phyloP scores from a whole-genome alignment of 1,284 basidiomycete genomes.

The Apiotrichum montevideense region DNA sequence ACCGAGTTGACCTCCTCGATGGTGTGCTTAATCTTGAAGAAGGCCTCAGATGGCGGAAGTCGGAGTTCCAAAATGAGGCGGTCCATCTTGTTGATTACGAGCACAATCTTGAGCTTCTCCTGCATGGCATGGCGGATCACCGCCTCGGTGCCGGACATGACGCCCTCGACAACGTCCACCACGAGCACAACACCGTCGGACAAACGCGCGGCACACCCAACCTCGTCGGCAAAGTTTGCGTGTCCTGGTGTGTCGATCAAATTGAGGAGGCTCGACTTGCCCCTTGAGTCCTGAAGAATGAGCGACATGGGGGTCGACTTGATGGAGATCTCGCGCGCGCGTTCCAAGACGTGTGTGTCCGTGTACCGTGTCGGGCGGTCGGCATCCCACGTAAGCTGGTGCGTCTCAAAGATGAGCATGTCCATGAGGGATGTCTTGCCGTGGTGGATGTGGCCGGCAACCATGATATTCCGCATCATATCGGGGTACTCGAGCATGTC shows the following conservation, averaged over 20 bases:
- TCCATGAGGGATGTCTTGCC: slow-evolving; percentile 96
- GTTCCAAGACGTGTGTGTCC: slow-evolving; percentile 84
- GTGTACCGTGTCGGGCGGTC: slow-evolving; percentile 90
- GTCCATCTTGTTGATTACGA: slow-evolving; percentile 98
- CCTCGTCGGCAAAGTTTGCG: slow-evolving; percentile 96
- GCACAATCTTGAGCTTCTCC: slow-evolving; percentile 81
- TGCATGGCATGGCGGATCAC: slow-evolving; percentile 80
- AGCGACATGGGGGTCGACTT: slow-evolving; percentile 97
- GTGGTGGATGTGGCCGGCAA: slow-evolving; percentile 94
- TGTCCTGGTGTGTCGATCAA: slow-evolving; percentile 97
- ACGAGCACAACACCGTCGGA: slow-evolving; percentile 93
- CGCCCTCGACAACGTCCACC: slow-evolving; percentile 92
- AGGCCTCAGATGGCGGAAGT: slow-evolving; percentile 91
- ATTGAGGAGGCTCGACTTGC: slow-evolving; percentile 91
- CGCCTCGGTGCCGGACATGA: slow-evolving; percentile 83
- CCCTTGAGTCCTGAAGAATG: slow-evolving; percentile 74
- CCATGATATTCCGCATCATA: slow-evolving; percentile 89
- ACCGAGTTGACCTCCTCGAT: slow-evolving; percentile 97
- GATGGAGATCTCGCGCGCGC: slow-evolving; percentile 85
- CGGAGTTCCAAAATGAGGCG: slow-evolving; percentile 92
- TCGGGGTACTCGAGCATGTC: slow-evolving; percentile 88
- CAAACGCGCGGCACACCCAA: slow-evolving; percentile 76
- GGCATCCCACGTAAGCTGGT: slow-evolving; percentile 86
- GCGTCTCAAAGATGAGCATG: slow-evolving; percentile 95
- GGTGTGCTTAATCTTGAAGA: slow-evolving; percentile 98